Evolutionary conservation across 345 rosid species (phyloP).

Genomic region (Eutrema heterophyllum): DNA sequence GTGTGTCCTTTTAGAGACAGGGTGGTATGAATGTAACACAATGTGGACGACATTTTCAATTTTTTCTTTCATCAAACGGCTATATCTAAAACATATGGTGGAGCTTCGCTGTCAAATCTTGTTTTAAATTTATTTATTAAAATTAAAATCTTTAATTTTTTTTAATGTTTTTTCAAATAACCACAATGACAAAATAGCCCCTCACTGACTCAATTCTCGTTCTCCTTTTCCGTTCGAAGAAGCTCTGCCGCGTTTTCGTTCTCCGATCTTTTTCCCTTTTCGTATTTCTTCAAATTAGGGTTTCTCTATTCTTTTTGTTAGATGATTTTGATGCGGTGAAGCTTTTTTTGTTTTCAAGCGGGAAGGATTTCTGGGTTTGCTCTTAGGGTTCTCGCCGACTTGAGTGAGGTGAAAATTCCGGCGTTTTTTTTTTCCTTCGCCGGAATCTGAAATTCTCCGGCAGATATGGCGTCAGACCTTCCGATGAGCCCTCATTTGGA

Average conservation of each 20-base stretch:
- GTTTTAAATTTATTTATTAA: not conserved
- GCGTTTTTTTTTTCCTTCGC: not conserved
- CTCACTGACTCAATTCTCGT: not conserved
- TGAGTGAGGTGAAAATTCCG: not conserved
- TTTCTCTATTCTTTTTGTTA: not conserved
- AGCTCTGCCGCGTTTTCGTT: constrained; percentile 21
- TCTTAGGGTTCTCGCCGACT: not conserved
- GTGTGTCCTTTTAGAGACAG: not conserved
- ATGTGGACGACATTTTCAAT: constrained; percentile 4
- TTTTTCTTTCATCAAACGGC: not conserved
- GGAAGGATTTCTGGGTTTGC: constrained; percentile 6
- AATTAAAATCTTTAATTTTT: too few species aligned
- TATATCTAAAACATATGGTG: constrained; percentile 3
- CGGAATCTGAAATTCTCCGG: constrained; percentile 33
- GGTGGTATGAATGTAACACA: not conserved
- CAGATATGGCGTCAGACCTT: constrained; percentile 45
- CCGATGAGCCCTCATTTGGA: constrained; percentile 86
- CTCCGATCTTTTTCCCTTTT: not conserved
- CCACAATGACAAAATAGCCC: not conserved
- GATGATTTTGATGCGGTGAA: constrained; percentile 3
- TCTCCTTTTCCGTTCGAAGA: not conserved
- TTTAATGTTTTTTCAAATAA: not conserved
- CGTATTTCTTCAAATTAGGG: constrained; percentile 9
- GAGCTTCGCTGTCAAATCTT: constrained; percentile 12
- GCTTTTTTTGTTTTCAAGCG: not conserved